Evolutionary conservation across 2,329 filamentous ascomycete genomes (phyloP), one percentile per base, ranked within the genome.

Genomic region (Knoxdaviesia capensis): DNA sequence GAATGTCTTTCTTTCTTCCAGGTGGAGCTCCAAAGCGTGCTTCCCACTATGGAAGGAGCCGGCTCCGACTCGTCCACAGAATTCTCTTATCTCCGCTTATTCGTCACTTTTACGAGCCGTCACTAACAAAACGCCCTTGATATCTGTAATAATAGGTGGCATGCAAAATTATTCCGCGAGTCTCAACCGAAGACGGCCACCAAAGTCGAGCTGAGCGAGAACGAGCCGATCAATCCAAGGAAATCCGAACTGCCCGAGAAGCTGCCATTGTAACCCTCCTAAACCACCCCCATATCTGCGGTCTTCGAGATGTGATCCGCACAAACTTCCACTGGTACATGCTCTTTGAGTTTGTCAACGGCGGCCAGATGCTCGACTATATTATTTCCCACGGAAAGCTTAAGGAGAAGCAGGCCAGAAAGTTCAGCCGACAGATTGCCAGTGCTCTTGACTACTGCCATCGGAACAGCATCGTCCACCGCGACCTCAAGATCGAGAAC

Each of bases 281-380:
- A 44, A 85, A 86, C 54, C 90, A 96, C 54, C 90, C 88, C 9
- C 92, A 94, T 55, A 92, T 98, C 45, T 96, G 90, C 57, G 86
- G 83, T 45, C 82, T 98, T 71, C 77, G 86, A 49, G 90, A 98
- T 61, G 86, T 94, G 30, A 81, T 96, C 44, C 80, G 87, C 44
- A 96, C 90, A 41, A 88, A 90, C 54, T 90, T 94, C 57, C 90
- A 98, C 60, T 98, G 90, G 90, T 98, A 98, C 61, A 98, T 98
- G 90, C 76, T 98, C 41, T 98, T 94, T 55, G 90, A 98, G 63
- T 94, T 90, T 58, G 90, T 98, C 59, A 94, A 98, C 55, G 90
- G 90, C 39, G 90, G 90, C 11, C 90, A 98, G 62, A 96, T 98
- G 90, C 76, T 98, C 47, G 90, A 98, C 64, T 98, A 96, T 61